Percentiles rank a stretch among this genome's conserved stretches.
phyloP scores from a whole-genome alignment of 2,329 filamentous ascomycete species.

The Penicillium carneum region DNA sequence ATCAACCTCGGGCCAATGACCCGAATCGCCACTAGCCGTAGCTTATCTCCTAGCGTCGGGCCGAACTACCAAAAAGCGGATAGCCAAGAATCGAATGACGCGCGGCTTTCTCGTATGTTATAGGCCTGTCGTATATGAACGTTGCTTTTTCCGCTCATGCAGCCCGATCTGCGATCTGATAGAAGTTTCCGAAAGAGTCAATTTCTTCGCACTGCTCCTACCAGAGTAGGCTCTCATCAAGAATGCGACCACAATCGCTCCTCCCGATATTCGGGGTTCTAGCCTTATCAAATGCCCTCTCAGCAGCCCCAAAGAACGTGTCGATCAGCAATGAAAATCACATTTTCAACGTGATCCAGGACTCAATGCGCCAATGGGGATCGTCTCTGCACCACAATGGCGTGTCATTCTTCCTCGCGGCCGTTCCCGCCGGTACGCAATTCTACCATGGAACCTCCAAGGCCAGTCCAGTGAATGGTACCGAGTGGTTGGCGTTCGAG shows the following conservation, averaged over 20 bases:
- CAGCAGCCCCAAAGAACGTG: conserved; percentile 1
- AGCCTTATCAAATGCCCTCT: conserved; percentile 16
- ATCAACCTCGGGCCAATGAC: not conserved
- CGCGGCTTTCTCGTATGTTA: conserved; percentile 14
- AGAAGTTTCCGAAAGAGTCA: not conserved
- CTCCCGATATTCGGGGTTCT: conserved; percentile 20
- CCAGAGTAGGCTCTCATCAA: not conserved
- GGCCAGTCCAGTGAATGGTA: conserved; percentile 58
- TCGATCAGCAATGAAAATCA: conserved; percentile 61
- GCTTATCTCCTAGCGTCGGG: conserved; percentile 19
- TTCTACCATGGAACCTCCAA: conserved; percentile 70
- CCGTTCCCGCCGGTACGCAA: conserved; percentile 68
- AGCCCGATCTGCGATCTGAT: not conserved
- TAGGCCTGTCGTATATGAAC: conserved; percentile 2
- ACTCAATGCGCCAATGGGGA: conserved; percentile 76
- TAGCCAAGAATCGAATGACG: conserved; percentile 20
- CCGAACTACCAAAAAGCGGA: conserved; percentile 17
- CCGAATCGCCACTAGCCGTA: conserved; percentile 3
- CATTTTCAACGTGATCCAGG: conserved; percentile 76
- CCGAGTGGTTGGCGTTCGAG: conserved; percentile 79
- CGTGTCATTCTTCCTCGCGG: conserved; percentile 73
- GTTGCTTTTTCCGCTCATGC: not conserved
- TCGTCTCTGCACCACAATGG: conserved; percentile 77
- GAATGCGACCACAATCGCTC: conserved; percentile 25
- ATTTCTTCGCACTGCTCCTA: not conserved